A percentile compares a stretch with the other conserved stretches of the same genome.
phyloP scores from a whole-genome alignment of 2,329 filamentous ascomycete species.

The Colletotrichum karsti region DNA sequence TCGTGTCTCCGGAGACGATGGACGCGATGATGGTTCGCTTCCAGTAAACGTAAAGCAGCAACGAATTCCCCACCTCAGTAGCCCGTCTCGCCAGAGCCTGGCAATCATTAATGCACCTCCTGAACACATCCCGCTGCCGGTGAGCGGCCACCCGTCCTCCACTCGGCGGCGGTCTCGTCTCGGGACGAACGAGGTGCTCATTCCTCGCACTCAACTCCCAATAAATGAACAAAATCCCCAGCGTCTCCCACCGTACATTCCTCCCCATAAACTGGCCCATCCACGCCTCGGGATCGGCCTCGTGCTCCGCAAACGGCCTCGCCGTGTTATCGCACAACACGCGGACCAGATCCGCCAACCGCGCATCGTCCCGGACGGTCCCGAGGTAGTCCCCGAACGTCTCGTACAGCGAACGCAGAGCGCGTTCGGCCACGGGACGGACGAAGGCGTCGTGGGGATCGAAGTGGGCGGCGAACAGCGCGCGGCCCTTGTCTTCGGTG shows the following conservation, averaged over 20 bases:
- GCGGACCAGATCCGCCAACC: constrained; percentile 21
- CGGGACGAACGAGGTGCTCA: not conserved
- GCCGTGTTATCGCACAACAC: constrained; percentile 35
- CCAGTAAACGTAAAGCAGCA: constrained; percentile 46
- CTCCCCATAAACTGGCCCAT: constrained; percentile 15
- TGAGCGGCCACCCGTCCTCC: not conserved
- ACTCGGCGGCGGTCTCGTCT: constrained; percentile 27
- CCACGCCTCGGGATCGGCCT: constrained; percentile 16
- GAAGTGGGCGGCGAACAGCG: constrained; percentile 25
- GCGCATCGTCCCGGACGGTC: constrained; percentile 7
- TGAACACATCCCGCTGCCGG: constrained; percentile 34
- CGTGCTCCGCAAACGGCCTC: constrained; percentile 20
- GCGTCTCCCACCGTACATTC: constrained; percentile 23
- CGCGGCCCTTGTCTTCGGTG: not conserved
- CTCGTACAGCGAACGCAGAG: constrained; percentile 30
- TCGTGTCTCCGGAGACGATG: constrained; percentile 47
- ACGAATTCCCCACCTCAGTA: constrained; percentile 40
- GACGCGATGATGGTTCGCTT: constrained; percentile 46
- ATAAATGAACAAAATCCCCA: constrained; percentile 25
- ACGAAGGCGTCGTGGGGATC: constrained; percentile 33
- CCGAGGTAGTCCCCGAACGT: constrained; percentile 32
- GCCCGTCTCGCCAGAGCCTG: constrained; percentile 39
- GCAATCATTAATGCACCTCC: constrained; percentile 42
- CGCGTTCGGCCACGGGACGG: constrained; percentile 13
- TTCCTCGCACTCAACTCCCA: constrained; percentile 27